phyloP scores from a whole-genome alignment of 192 early-diverging fungal species.

The Chytriomyces confervae region DNA sequence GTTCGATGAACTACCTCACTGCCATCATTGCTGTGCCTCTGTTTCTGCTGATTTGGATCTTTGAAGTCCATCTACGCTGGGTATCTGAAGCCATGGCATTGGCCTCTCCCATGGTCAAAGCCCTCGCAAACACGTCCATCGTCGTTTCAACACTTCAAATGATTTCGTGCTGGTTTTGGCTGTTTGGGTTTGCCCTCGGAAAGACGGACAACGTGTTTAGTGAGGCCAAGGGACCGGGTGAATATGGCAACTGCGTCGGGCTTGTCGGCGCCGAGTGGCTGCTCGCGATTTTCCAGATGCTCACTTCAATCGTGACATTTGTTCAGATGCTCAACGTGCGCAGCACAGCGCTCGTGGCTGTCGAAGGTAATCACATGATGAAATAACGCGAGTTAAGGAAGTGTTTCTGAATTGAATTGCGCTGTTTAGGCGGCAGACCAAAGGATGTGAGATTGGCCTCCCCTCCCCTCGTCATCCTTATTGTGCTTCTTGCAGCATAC shows the following conservation, averaged over 20 bases:
- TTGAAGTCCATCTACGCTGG: constrained; percentile 9
- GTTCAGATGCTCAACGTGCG: constrained; percentile 8
- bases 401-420: not conserved
- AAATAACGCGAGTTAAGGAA: too few relatives aligned
- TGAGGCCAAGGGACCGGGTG: constrained; percentile 1
- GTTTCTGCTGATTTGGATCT: not conserved
- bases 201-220: constrained; percentile 11
- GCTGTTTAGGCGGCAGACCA: not conserved
- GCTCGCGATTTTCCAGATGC: constrained; percentile 9
- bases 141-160: constrained; percentile 15
- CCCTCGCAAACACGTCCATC: not conserved
- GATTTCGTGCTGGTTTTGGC: constrained; percentile 21
- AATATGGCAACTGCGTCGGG: not conserved
- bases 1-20: constrained; percentile 9
- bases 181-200: not conserved
- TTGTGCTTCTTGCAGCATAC: not conserved
- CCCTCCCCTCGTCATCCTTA: not conserved
- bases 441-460: not conserved
- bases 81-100: not conserved
- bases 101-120: not conserved
- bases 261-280: constrained; percentile 9
- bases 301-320: not conserved
- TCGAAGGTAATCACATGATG: too few relatives aligned
- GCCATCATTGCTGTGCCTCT: constrained; percentile 15
- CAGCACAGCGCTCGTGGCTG: not conserved